These are phyloP conservation scores for Lyophyllum semitale DNA, from an alignment of 768 basidiomycete species.

Conservation along the genomic window DNA sequence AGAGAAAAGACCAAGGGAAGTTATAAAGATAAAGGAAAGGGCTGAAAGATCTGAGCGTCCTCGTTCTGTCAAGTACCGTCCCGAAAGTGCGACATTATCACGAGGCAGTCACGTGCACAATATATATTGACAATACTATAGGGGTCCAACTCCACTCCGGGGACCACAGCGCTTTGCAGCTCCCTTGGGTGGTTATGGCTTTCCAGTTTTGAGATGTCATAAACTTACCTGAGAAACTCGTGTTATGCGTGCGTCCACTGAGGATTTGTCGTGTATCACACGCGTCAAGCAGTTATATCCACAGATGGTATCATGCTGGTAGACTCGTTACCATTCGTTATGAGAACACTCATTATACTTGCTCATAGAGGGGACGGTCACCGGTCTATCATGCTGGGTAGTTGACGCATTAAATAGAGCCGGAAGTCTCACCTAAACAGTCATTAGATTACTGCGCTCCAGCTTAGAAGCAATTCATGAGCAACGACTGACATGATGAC, in stretches of 20 bases:
- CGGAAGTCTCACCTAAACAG: neutral
- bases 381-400: neutral
- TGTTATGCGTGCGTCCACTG: too few relatives aligned
- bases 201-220: too few relatives aligned
- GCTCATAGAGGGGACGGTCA: too few relatives aligned
- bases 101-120: constrained; percentile 10
- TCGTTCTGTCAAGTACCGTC: constrained; percentile 30
- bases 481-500: neutral
- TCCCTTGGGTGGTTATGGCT: too few relatives aligned
- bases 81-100: constrained; percentile 13
- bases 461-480: too few relatives aligned
- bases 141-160: neutral
- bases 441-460: neutral
- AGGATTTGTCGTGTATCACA: neutral
- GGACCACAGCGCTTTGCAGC: too few relatives aligned
- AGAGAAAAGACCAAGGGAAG: neutral
- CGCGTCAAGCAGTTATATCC: neutral
- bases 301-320: neutral
- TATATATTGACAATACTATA: neutral
- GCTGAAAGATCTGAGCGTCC: constrained; percentile 29
- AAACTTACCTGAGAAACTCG: neutral
- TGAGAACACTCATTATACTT: too few relatives aligned
- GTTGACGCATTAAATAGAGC: neutral
- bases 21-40: constrained; percentile 19
- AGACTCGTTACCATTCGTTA: too few relatives aligned